Percentiles rank a stretch among this genome's conserved stretches.
phyloP scores from a whole-genome alignment of 306 rosid species.

The Glycine tomentella region DNA sequence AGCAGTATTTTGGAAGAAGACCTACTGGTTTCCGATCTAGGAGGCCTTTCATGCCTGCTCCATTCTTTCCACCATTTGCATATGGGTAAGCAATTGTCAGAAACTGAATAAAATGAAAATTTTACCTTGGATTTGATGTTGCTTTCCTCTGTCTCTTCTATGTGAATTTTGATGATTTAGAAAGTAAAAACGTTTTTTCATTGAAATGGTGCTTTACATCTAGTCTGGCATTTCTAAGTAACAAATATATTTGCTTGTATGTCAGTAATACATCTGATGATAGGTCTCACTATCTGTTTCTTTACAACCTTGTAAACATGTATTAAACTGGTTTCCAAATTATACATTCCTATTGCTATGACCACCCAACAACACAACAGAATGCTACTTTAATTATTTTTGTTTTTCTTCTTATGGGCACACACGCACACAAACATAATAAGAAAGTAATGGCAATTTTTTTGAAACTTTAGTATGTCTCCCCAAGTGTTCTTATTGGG shows the following conservation, averaged over 20 bases:
- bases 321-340: too few species aligned
- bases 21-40: conserved; percentile 74
- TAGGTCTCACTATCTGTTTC: not conserved
- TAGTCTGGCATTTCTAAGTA: not conserved
- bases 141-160: conserved; percentile 23
- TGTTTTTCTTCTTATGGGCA: not conserved
- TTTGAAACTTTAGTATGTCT: not conserved
- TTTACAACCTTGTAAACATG: too few species aligned
- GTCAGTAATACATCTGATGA: conserved; percentile 18
- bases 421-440: not conserved
- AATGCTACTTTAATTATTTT: not conserved
- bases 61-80: conserved; percentile 81
- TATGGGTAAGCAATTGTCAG: conserved; percentile 73
- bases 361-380: not conserved
- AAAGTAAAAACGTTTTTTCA: conserved; percentile 20
- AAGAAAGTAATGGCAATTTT: not conserved
- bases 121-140: conserved; percentile 5
- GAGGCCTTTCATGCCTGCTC: conserved; percentile 85
- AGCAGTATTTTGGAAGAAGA: conserved; percentile 88
- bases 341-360: not conserved
- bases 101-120: not conserved
- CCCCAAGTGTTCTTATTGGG: not conserved
- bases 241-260: not conserved
- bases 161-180: conserved; percentile 13
- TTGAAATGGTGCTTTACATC: conserved; percentile 7